Evolutionary conservation across 2,329 filamentous ascomycete species (phyloP), one percentile per base, ranked within the genome.

Genomic region (Pyrenophora teres): DNA sequence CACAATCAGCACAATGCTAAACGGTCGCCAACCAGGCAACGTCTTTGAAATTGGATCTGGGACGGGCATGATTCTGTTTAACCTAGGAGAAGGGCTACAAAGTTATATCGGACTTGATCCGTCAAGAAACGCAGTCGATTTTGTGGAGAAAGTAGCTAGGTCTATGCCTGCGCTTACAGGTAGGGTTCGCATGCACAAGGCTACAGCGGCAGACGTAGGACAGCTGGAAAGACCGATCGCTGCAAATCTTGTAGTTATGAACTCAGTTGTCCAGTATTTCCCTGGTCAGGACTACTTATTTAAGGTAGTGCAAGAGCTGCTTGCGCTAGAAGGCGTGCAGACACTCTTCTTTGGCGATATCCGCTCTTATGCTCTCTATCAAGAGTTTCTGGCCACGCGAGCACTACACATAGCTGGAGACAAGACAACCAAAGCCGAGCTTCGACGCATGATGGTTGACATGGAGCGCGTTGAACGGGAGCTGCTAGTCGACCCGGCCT

Each of bases 61-160:
- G n/a, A n/a, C n/a, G n/a, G n/a, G 54, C 9, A 57, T 57, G 52
- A 50, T 58, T 6, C 43, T 58, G 3, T 58, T 58, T 40, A 58
- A 58, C 16, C 39, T 58, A 0, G 19, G 31, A 6, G 23, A 40
- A 13, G 30, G 23, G 15, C 16, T 58, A 5, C 2, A 46, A 32
- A 41, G 19, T 7, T 55, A 58, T 25, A 23, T 42, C 2, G 51
- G 55, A 7, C 16, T 57, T 23, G 46, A 54, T n/a, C 50, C 42
- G 4, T 54, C 46, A 6, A 16, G 10, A 12, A 40, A 25, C 13
- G 50, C 46, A 10, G 39, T 54, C 15, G 13, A 41, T 8, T 54
- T 50, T 13, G 23, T 57, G n/a, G 18, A 3, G 6, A 13, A 40
- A 13, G n/a, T n/a, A n/a, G n/a, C n/a, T 33, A 56, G 1, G 19